Evolutionary conservation across 2,329 filamentous ascomycete species (phyloP), one percentile per base, ranked within the genome.

Genomic region (Epichloe gansuensis): DNA sequence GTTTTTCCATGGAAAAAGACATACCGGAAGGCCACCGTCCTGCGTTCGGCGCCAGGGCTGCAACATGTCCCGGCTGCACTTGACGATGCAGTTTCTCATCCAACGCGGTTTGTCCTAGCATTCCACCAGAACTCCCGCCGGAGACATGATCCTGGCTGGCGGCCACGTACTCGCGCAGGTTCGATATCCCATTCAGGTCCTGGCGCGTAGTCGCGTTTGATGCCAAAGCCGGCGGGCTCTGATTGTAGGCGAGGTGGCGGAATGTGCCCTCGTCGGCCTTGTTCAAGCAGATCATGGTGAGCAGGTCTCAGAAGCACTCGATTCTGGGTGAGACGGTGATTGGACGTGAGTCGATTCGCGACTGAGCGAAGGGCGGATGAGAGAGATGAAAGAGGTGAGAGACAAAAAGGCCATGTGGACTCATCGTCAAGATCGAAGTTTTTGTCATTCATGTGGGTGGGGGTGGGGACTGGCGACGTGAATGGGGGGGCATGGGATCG

Each of bases 101-200:
- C 15, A 58, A 51, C 12, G 59, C 58, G n/a, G 58, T 49, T 48
- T 49, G 34, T 9, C 48, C 58, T 11, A 58, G 23, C 34, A 55
- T 35, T 6, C 58, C 51, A 8, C 60, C 60, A 7, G 56, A 55
- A 42, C 57, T 60, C 21, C 61, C 63, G 17, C 60, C 63, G 13
- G 59, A 62, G 43, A 58, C 63, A 53, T 62, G 63, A 52, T 69
- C 65, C 58, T 68, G 63, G 48, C 59, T 59, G 55, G 67, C 63
- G 39, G 67, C 63, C 31, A 71, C 65, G 55, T 69, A 67, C 59
- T 73, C 69, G 23, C 75, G 72, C 21, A 72, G 63, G 62, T 80
- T 80, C 57, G 73, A 67, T 56, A 76, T 75, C 56, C 76, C 76
- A 56, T 78, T 78, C 54, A 79, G 67, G 60, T 80, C 76, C 67